Evolutionary conservation across 1,284 basidiomycete genomes (phyloP), one percentile per base, ranked within the genome.

Genomic region (Pseudozyma tsukubaensis): DNA sequence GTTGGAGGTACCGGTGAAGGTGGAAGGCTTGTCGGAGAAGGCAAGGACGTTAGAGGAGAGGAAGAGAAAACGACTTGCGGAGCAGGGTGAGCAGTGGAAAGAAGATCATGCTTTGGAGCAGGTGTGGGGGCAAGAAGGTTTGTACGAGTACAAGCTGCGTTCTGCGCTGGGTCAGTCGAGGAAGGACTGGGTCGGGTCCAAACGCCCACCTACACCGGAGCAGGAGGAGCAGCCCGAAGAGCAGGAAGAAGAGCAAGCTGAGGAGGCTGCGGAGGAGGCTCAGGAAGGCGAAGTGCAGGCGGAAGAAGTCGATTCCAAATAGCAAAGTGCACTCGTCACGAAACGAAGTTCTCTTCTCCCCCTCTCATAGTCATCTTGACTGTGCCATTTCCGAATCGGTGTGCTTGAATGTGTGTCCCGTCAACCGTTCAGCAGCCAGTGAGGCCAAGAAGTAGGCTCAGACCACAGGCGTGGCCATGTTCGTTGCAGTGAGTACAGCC

Each of bases 101-200:
- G 40, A 69, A 10, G 66, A 74, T 13, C 66, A 59, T 16, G 57
- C 47, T 4, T 18, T 74, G 14, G 59, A 74, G 34, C 14, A 53
- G 10, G 36, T 60, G 3, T 74, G 72, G 72, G 66, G 72, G 3
- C 61, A 54, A n/a, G 72, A 74, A 37, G 66, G 72, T 0, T 35
- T 70, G 45, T 74, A 74, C 62, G 72, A 74, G 59, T 66, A 62
- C 53, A 61, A 69, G 57, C 53, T 74, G 52, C 54, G 72, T 1
- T 52, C 49, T 6, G 55, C 52, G 5, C 11, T 74, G 4, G 62
- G 59, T 12, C 66, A 69, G 32, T 53, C 61, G 6, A 58, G 72
- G 21, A 55, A 59, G 37, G 60, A 66, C 11, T 74, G 72, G 72
- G 59, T 74, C 21, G 72, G 59, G 2, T 50, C 50, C 8, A 48